Percentiles rank a stretch among this genome's conserved stretches.
These are phyloP conservation scores for Silybum marianum DNA, from an alignment of 129 eudicot genomes.

Conservation along the genomic window DNA sequence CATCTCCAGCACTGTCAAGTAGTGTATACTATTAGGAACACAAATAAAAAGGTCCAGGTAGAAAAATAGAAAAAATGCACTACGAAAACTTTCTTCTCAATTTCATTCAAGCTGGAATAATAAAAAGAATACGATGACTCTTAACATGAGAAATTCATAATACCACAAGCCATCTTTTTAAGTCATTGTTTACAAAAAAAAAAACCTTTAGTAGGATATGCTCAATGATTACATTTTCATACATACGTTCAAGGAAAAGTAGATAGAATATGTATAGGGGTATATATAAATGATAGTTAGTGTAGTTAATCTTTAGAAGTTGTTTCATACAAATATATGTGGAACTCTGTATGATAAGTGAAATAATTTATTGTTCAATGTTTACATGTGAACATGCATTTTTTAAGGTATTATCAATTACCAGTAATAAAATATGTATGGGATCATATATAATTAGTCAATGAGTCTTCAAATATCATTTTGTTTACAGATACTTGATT, in stretches of 20 bases:
- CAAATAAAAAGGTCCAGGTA: slow-evolving; percentile 1
- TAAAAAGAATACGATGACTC: background rate
- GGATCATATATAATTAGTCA: background rate
- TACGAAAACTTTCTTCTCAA: background rate
- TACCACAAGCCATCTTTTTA: background rate
- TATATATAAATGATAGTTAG: background rate
- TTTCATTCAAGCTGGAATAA: slow-evolving; percentile 8
- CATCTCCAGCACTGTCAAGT: slow-evolving; percentile 50
- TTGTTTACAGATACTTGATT: background rate
- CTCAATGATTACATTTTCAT: background rate
- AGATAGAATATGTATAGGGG: background rate
- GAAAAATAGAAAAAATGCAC: background rate
- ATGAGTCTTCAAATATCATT: background rate
- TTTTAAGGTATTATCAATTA: background rate
- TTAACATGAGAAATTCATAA: background rate
- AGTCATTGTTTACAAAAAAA: background rate
- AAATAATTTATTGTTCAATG: background rate
- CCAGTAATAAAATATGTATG: background rate
- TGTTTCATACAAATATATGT: too few species aligned
- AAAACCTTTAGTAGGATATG: background rate
- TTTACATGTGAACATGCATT: background rate
- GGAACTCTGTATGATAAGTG: background rate
- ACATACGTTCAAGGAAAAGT: background rate
- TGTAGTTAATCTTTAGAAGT: background rate
- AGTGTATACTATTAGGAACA: slow-evolving; percentile 11